Evolutionary conservation across 2,329 filamentous ascomycete species (phyloP), one percentile per base, ranked within the genome.

Genomic region (Beauveria australis): DNA sequence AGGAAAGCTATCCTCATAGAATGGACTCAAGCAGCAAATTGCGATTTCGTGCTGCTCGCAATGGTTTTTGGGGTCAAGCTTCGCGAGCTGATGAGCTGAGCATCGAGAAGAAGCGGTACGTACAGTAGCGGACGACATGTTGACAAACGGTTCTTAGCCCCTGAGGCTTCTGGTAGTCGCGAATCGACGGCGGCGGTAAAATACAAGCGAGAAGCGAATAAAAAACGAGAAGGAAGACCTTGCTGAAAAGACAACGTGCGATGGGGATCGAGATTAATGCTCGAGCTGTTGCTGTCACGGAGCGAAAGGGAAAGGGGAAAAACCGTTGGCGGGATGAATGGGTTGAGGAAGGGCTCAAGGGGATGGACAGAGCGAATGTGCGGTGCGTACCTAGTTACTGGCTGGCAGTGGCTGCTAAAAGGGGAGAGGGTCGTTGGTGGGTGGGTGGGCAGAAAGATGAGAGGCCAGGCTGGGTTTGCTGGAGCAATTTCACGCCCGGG

Each of bases 101-200:
- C 28, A 43, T 57, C 41, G 43, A 55, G 24, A 52, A 54, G 41
- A 53, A 33, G 61, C 46, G 44, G 63, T 26, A 64, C 64, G 40
- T 65, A 65, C 64, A 55, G 67, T 63, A 54, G 67, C 61, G 58
- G 67, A 69, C 59, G 67, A 69, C 59, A 61, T 61, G 40, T 61
- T 61, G 59, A 40, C 53, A 56, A 56, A 56, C 53, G 46, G 53
- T 55, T 56, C 40, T 46, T 52, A 56, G 53, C 59, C 59, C 59
- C 59, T 61, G 59, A 57, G 47, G 59, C 53, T 48, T 40, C 14
- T 60, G 40, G 28, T 46, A 48, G 49, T 60, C 49, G 58, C 49
- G n/a, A 60, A 60, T 55, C 53, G 59, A 51, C 28, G 40, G 46
- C 37, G 26, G 19, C 48, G 37, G 49, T 54, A 60, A 60, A 40